Percentiles rank a stretch among this genome's conserved stretches.
These are phyloP conservation scores for Phytophthora agathidicida DNA, from an alignment of 352 stramenopile genomes.

Conservation along the genomic window DNA sequence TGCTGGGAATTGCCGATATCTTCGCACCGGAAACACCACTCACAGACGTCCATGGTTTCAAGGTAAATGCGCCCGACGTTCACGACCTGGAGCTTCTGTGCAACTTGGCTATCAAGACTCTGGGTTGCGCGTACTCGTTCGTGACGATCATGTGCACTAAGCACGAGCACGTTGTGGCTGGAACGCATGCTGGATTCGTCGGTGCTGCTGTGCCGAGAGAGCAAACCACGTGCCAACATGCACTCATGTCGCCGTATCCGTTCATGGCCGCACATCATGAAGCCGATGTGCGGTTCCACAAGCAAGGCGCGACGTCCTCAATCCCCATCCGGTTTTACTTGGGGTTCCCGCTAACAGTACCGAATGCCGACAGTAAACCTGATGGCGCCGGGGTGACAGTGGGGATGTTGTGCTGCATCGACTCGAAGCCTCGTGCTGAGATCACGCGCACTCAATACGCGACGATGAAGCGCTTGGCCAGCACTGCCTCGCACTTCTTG, in stretches of 20 bases:
- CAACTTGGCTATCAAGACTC: constrained; percentile 40
- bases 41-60: constrained; percentile 3
- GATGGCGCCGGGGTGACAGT: constrained; percentile 7
- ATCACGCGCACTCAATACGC: constrained; percentile 33
- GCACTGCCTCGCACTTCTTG: constrained; percentile 20
- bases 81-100: constrained; percentile 59
- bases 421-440: constrained; percentile 18
- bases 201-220: constrained; percentile 41
- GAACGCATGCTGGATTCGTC: constrained; percentile 22
- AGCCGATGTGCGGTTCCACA: constrained; percentile 58
- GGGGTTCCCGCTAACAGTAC: constrained; percentile 50
- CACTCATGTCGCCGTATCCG: constrained; percentile 52
- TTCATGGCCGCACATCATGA: constrained; percentile 57
- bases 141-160: constrained; percentile 55
- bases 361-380: background rate
- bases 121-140: constrained; percentile 47
- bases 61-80: constrained; percentile 27
- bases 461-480: constrained; percentile 20
- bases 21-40: constrained; percentile 10
- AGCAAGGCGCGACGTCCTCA: constrained; percentile 27
- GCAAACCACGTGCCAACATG: constrained; percentile 59
- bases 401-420: constrained; percentile 38
- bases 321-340: constrained; percentile 59
- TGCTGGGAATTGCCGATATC: constrained; percentile 10
- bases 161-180: constrained; percentile 45